Evolutionary conservation across 1,284 basidiomycete genomes (phyloP), one percentile per base, ranked within the genome.

Genomic region (Schizophyllum amplum): DNA sequence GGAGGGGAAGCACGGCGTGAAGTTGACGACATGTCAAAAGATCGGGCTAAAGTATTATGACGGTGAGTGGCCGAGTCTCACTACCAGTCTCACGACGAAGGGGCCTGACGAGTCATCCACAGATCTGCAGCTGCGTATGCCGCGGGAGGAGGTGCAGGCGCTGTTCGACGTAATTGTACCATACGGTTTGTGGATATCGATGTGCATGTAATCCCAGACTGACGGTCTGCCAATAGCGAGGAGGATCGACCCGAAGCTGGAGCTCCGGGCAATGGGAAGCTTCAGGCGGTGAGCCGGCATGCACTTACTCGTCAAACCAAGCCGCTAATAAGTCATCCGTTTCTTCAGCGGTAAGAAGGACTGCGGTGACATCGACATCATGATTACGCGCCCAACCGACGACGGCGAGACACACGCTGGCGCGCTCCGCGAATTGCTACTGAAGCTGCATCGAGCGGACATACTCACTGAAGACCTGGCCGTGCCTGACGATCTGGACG

Each of bases 351-450:
- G 91, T 4, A 86, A 86, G 66, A 72, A 75, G 1, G 82, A 83
- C 53, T 94, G 90, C 57, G 93, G 94, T 1, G 94, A 96, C 68
- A 92, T 97, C 57, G 94, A 97, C 68, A 84, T 96, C 54, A 69
- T 96, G 59, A 86, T 96, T 62, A 92, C 91, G 0, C 82, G 92
- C 15, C 77, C 84, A 23, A 77, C 81, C 0, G 68, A 76, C 3
- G 90, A 94, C 63, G 90, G 90, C 0, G 77, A 72, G 57, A 88
- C 84, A 0, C 92, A 94, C 65, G 69, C 71, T 56, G 89, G 92
- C 11, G 24, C 52, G 6, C 21, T 56, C 48, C 17, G 33, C 17
- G 26, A 54, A 33, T 56, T 59, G 2, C 47, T 59, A 50, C 49
- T 56, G 51, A 57, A 42, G 22, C 58, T 63, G 33, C 57, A 48